Evolutionary conservation across 2,329 filamentous ascomycete species (phyloP), one percentile per base, ranked within the genome.

Genomic region (Paraconiothyrium sp.): DNA sequence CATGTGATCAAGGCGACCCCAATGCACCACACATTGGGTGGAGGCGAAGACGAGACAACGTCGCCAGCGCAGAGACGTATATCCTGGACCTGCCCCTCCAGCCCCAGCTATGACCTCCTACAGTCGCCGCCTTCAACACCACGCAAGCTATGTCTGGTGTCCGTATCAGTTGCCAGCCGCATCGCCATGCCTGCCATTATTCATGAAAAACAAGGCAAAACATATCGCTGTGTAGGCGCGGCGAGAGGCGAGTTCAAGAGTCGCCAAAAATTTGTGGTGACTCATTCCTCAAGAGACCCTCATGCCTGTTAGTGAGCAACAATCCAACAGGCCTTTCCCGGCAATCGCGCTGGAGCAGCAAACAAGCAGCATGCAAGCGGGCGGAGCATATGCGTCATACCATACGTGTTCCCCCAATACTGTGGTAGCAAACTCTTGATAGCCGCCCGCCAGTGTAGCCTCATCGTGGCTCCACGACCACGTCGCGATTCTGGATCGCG

Each of bases 341-440:
- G 63, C 65, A 65, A 54, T 58, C 22, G 47, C 66, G 67, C 69
- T 62, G 66, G 41, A 47, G 54, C 54, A 56, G 54, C 54, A 56
- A 56, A 69, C 63, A 59, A 65, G 52, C 57, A 64, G 62, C 67
- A 68, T 63, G 60, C 59, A 63, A 60, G 63, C 57, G 54, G 55
- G 58, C 66, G 61, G 66, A 67, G 60, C 55, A 54, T 54, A 54
- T 61, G 68, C 66, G 68, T 72, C 67, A 70, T 67, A 64, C 63
- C 63, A 56, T 54, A n/a, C 44, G 59, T 65, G 62, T 48, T 49
- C 61, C 54, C 63, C 59, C 48, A 63, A 62, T 63, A 61, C 60
- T 60, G 52, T 57, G 59, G 62, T 48, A 60, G 60, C 37, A 67
- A 67, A 60, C 62, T 51, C 58, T 64, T 35, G 44, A 49, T 59